These are phyloP conservation scores for Debaryomyces castellii DNA, from an alignment of 805 yeast genomes.

Conservation along the genomic window DNA sequence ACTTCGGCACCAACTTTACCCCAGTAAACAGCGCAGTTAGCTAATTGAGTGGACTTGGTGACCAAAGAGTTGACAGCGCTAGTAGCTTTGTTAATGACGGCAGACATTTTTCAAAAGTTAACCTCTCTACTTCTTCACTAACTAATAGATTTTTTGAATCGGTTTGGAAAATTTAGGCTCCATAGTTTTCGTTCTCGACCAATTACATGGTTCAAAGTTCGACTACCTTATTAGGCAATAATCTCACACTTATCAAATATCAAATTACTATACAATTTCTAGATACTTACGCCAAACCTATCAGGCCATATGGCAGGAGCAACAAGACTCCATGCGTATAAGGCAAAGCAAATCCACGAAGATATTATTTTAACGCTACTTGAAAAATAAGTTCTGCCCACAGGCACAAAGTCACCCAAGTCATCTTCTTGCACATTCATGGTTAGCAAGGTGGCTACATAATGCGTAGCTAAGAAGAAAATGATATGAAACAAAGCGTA, in stretches of 20 bases:
- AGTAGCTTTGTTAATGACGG: slow-evolving; percentile 42
- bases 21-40: slow-evolving; percentile 75
- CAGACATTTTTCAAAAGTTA: slow-evolving; percentile 32
- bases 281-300: slow-evolving; percentile 53
- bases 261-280: not conserved
- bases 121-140: not conserved
- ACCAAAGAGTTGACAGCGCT: slow-evolving; percentile 35
- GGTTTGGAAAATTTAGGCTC: slow-evolving; percentile 7
- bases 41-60: slow-evolving; percentile 36
- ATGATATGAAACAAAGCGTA: slow-evolving; percentile 87
- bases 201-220: slow-evolving; percentile 11
- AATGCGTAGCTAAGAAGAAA: slow-evolving; percentile 93
- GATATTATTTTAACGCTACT: slow-evolving; percentile 92
- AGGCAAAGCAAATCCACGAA: slow-evolving; percentile 85
- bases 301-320: slow-evolving; percentile 94
- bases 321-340: slow-evolving; percentile 86
- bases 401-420: slow-evolving; percentile 89
- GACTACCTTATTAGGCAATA: slow-evolving; percentile 24
- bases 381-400: slow-evolving; percentile 93
- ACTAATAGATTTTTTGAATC: not conserved
- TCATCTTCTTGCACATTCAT: slow-evolving; percentile 85
- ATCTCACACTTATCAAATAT: not conserved
- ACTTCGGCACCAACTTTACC: slow-evolving; percentile 63
- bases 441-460: slow-evolving; percentile 90
- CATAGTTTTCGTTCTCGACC: slow-evolving; percentile 9